phyloP scores from a whole-genome alignment of 805 yeast genomes.

The Kurtzmaniella cleridarum region DNA sequence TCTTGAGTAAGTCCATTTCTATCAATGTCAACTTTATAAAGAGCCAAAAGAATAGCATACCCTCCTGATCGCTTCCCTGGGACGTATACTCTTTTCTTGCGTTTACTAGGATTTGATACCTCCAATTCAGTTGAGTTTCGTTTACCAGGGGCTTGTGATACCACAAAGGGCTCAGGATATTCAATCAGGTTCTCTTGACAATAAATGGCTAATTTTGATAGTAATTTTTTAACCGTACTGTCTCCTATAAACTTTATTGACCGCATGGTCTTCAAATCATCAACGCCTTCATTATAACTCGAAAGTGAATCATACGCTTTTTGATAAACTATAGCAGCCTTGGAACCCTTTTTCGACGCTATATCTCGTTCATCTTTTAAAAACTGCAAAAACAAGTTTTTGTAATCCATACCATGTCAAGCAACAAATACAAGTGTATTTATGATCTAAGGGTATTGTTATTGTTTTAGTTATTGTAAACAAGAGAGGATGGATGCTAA shows the following conservation, averaged over 20 bases:
- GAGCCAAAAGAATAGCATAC: slow-evolving; percentile 68
- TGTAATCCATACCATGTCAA: slow-evolving; percentile 31
- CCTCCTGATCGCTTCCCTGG: slow-evolving; percentile 80
- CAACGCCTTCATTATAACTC: slow-evolving; percentile 39
- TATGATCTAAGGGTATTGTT: no score
- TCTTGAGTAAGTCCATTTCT: slow-evolving; percentile 59
- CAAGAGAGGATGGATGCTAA: no score
- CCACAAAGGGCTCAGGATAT: slow-evolving; percentile 36
- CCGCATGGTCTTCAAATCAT: slow-evolving; percentile 52
- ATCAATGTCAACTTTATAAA: slow-evolving; percentile 44
- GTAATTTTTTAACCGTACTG: slow-evolving; percentile 51
- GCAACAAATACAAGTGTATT: no score
- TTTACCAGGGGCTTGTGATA: slow-evolving; percentile 9
- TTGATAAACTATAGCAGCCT: slow-evolving; percentile 46
- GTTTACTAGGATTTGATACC: slow-evolving; percentile 9
- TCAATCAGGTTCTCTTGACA: slow-evolving; percentile 50
- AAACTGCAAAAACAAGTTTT: slow-evolving; percentile 52
- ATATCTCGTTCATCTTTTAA: slow-evolving; percentile 47
- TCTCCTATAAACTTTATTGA: slow-evolving; percentile 69
- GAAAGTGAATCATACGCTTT: slow-evolving; percentile 53
- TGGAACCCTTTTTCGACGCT: slow-evolving; percentile 45
- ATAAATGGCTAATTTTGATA: slow-evolving; percentile 41
- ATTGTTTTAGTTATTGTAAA: no score
- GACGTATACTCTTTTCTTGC: slow-evolving; percentile 41
- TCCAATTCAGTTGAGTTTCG: slow-evolving; percentile 1